phyloP scores from a whole-genome alignment of 73 alveolate genomes.

The Tetrahymena thermophila region DNA sequence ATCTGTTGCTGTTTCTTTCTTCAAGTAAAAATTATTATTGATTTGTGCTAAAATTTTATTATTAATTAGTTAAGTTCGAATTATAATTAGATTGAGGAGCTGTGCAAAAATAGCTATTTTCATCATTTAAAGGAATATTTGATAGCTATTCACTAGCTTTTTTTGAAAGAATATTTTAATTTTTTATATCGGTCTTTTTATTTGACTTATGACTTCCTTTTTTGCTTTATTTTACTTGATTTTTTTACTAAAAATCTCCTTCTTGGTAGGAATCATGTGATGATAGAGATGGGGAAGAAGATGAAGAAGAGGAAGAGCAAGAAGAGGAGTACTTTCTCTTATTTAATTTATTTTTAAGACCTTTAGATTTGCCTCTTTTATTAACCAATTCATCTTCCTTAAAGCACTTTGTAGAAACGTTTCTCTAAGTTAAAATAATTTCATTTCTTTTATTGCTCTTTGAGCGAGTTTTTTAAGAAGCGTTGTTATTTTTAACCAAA shows the following conservation, averaged over 20 bases:
- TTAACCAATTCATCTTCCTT: neutral
- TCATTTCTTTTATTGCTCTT: neutral
- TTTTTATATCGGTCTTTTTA: neutral
- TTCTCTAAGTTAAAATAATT: neutral
- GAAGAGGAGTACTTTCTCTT: neutral
- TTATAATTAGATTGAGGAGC: neutral
- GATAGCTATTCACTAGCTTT: neutral
- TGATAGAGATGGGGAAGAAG: neutral
- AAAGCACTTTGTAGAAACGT: neutral
- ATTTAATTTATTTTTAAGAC: neutral
- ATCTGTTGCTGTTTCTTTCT: neutral
- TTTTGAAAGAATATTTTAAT: neutral
- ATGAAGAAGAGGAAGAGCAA: neutral
- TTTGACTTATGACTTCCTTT: neutral
- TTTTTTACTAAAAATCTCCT: neutral
- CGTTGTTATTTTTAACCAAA: neutral
- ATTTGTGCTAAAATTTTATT: neutral
- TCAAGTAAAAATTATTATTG: neutral
- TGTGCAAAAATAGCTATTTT: neutral
- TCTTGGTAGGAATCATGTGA: neutral
- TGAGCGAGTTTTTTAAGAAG: neutral
- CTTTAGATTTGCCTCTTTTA: neutral
- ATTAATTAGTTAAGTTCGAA: neutral
- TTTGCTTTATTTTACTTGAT: neutral
- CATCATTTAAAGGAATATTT: neutral